Conservation (phyloP, 495 filamentous ascomycete species). For the Cercophora sp. region DNA sequence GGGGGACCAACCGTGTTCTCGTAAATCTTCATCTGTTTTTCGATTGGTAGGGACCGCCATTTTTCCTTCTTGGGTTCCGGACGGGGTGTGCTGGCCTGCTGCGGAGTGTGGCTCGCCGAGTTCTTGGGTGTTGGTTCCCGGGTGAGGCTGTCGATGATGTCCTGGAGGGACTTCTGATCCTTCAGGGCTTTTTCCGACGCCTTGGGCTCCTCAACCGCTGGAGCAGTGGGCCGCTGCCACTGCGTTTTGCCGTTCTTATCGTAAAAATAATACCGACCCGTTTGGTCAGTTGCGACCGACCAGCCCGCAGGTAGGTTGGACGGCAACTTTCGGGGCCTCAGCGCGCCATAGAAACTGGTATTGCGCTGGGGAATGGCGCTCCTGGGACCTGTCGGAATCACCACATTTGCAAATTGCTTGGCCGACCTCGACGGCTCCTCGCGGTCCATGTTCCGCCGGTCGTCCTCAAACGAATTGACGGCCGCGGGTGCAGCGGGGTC, state of each 20-base stretch:
- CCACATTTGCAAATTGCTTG: constrained; percentile 33
- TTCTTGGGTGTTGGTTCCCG: constrained; percentile 50
- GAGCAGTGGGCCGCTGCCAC: constrained; percentile 69
- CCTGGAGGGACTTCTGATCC: constrained; percentile 57
- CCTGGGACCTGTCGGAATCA: constrained; percentile 61
- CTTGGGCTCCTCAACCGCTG: constrained; percentile 61
- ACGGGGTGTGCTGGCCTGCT: constrained; percentile 55
- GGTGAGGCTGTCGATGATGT: constrained; percentile 81
- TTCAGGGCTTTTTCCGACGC: constrained; percentile 57
- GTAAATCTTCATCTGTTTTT: constrained; percentile 90
- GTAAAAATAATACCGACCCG: constrained; percentile 76
- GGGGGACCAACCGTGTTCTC: constrained; percentile 87
- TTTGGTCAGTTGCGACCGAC: constrained; percentile 64
- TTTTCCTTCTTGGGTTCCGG: constrained; percentile 71
- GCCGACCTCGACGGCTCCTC: constrained; percentile 41
- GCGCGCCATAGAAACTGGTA: constrained; percentile 54
- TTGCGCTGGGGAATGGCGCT: constrained; percentile 61
- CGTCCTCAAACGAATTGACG: constrained; percentile 54
- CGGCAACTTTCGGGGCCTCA: constrained; percentile 53
- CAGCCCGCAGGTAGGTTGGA: constrained; percentile 70
- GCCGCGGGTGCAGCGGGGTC: constrained; percentile 37
- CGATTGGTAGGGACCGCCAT: constrained; percentile 72
- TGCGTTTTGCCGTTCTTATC: constrained; percentile 67
- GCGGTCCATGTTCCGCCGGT: constrained; percentile 63
- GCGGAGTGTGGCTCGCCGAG: constrained; percentile 57